Evolutionary conservation across 1,284 basidiomycete species (phyloP), one percentile per base, ranked within the genome.

Genomic region (Sutorius eximius): DNA sequence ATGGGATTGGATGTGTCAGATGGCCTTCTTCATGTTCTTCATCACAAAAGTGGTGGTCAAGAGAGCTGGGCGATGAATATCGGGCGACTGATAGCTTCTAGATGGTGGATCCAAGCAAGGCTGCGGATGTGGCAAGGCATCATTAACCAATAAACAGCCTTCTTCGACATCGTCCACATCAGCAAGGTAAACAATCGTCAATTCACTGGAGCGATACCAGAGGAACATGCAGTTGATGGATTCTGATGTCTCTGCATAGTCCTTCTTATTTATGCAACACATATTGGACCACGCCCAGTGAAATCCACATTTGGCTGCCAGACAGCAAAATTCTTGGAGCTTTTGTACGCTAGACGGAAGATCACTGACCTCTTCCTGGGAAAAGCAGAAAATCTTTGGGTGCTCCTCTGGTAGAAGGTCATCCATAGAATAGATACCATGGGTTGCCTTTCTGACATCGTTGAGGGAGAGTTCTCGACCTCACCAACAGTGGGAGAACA

Each of bases 251-350:
- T 68, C 63, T 0, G 51, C 49, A 38, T 47, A 60, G 30, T 54
- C 55, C 45, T 36, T 44, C 27, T 66, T 61, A 40, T 64, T 51
- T 12, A 64, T 68, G 18, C 63, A 68, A 38, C 63, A 65, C 11
- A 64, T 68, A 37, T 68, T 64, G 1, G 52, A 43, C 66, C 63
- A 65, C 16, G 56, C 63, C 66, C 63, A 65, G 9, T 56, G 58
- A 51, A 51, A 65, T 1, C 66, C 66, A 10, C 53, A 54, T 38
- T 65, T 60, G 1, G 53, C 59, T 12, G 54, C 66, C 3, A 53
- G 12, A n/a, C 53, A 58, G 22, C 63, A 65, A 12, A 62, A 68
- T 22, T 64, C 59, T 18, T 64, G 66, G 29, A 68, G 64, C 42
- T 66, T 65, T 33, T 51, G 33, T 15, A 46, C 40, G 15, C 59